Evolutionary conservation across 768 basidiomycete genomes (phyloP).

Genomic region (Amanita brunnescens): DNA sequence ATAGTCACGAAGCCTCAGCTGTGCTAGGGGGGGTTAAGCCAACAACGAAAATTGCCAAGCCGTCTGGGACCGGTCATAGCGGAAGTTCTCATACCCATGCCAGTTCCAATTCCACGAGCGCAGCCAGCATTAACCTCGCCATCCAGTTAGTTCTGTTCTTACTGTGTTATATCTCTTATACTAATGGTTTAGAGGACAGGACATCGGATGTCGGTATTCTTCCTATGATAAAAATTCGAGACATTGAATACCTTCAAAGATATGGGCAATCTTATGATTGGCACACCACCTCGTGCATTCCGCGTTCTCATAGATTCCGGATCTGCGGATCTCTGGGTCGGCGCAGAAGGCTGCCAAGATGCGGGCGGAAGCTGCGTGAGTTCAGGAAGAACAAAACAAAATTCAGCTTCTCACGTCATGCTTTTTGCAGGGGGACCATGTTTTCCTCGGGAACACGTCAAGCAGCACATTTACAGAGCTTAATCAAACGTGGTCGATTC

Average conservation of each 20-base stretch:
- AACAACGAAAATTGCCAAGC: constrained; percentile 11
- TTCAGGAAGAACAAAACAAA: background rate
- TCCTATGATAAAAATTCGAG: constrained; percentile 2
- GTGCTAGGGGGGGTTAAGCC: constrained; percentile 18
- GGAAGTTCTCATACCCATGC: constrained; percentile 7
- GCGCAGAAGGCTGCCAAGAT: constrained; percentile 33
- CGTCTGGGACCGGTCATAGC: constrained; percentile 6
- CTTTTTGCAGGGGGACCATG: constrained; percentile 25
- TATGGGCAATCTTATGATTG: constrained; percentile 22
- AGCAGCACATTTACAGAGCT: constrained; percentile 51
- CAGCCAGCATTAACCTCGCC: constrained; percentile 40
- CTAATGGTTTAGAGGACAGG: constrained; percentile 28
- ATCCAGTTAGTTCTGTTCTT: constrained; percentile 38
- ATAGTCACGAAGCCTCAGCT: background rate
- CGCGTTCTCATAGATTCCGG: constrained; percentile 52
- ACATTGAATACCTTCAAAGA: constrained; percentile 15
- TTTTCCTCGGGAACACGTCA: constrained; percentile 44
- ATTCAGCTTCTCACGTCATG: background rate
- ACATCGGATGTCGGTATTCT: constrained; percentile 37
- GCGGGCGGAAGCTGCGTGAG: constrained; percentile 24
- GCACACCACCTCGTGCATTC: constrained; percentile 43
- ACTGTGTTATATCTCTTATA: background rate
- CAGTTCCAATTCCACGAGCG: background rate
- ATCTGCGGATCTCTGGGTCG: constrained; percentile 55
- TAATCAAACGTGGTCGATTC: constrained; percentile 37